Percentiles rank a stretch among this genome's conserved stretches.
phyloP scores from a whole-genome alignment of 208 protist genomes.

The Acanthamoeba triangularis region DNA sequence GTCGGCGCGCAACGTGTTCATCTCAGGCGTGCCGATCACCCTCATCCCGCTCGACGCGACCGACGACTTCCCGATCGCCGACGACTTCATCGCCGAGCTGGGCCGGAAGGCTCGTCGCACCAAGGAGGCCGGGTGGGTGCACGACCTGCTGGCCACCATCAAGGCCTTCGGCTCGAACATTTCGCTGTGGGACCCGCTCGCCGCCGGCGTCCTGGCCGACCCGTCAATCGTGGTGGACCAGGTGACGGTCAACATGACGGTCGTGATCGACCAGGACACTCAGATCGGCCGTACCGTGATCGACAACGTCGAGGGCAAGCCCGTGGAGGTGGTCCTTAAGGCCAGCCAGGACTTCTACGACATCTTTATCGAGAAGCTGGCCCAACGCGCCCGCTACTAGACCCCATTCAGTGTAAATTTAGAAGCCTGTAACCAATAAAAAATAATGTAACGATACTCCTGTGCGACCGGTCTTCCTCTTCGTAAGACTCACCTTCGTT shows the following conservation, averaged over 20 bases:
- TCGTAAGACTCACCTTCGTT: too few relatives aligned
- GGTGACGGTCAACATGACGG: background rate
- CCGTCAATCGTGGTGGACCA: background rate
- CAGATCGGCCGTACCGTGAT: background rate
- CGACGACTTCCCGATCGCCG: background rate
- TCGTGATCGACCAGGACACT: background rate
- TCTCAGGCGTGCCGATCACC: slow-evolving; percentile 25
- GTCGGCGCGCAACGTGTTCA: background rate
- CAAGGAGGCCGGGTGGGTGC: slow-evolving; percentile 27
- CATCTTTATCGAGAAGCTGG: background rate
- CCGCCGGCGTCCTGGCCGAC: slow-evolving; percentile 6
- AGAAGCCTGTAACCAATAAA: too few relatives aligned
- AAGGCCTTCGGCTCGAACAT: background rate
- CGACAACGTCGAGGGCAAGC: background rate
- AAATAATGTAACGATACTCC: too few relatives aligned
- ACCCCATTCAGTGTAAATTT: too few relatives aligned
- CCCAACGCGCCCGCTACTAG: background rate
- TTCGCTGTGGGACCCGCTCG: slow-evolving; percentile 33
- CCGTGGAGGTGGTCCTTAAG: background rate
- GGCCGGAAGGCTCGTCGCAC: background rate
- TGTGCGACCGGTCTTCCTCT: too few relatives aligned
- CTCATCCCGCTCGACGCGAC: slow-evolving; percentile 14
- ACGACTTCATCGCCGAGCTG: background rate
- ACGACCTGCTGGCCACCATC: background rate
- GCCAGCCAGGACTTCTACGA: background rate